Evolutionary conservation across 2,329 filamentous ascomycete genomes (phyloP).

Genomic region (Davidsoniella neocaledoniae): DNA sequence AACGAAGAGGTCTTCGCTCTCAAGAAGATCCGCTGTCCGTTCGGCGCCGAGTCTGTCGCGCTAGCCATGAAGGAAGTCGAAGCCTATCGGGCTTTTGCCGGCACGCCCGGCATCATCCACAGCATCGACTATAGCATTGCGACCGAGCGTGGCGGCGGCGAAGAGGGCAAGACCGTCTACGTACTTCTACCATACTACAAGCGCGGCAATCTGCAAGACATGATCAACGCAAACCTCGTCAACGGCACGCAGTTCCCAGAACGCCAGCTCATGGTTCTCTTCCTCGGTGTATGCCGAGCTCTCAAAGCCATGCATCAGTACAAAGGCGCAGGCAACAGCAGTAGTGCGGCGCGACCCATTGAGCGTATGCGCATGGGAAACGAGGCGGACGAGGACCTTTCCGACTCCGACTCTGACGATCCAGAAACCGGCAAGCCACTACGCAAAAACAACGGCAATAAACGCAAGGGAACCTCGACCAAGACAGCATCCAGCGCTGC

Average conservation of each 20-base stretch:
- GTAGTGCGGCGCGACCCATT: constrained; percentile 16
- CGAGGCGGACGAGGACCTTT: constrained; percentile 23
- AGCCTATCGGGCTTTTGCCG: constrained; percentile 79
- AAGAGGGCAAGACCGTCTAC: constrained; percentile 75
- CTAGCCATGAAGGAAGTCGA: constrained; percentile 95
- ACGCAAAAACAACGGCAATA: constrained; percentile 10
- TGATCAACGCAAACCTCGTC: constrained; percentile 96
- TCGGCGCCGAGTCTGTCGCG: constrained; percentile 88
- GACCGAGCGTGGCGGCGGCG: constrained; percentile 48
- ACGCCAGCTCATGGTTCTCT: constrained; percentile 70
- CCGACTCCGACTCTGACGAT: constrained; percentile 15
- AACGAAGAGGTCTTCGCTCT: constrained; percentile 77
- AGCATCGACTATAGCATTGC: constrained; percentile 69
- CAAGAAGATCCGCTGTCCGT: constrained; percentile 98
- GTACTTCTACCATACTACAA: constrained; percentile 92
- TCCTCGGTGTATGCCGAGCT: constrained; percentile 80
- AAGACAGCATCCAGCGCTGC: constrained; percentile 11
- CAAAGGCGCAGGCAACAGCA: constrained; percentile 28
- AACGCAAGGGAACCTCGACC: neutral
- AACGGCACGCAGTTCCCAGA: constrained; percentile 88
- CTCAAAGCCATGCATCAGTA: constrained; percentile 87
- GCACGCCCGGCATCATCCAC: constrained; percentile 72
- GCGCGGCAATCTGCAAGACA: constrained; percentile 87
- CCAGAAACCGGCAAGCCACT: constrained; percentile 21
- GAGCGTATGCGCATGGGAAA: constrained; percentile 38